A percentile compares a stretch with the other conserved stretches of the same genome.
These are phyloP conservation scores for Dryas alaskensis DNA, from an alignment of 306 rosid species.

Conservation along the genomic window DNA sequence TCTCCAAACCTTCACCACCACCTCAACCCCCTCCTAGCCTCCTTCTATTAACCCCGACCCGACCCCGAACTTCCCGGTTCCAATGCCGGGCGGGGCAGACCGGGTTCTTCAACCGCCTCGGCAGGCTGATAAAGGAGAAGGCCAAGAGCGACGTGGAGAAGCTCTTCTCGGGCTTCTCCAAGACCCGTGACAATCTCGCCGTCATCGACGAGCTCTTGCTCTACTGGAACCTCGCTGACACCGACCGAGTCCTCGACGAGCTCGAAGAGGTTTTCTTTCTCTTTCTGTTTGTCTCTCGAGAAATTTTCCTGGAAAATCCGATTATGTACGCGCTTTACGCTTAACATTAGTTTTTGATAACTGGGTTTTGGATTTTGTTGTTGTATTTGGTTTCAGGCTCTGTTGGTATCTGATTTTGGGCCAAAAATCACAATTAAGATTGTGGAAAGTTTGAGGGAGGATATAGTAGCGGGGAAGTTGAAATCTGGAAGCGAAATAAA, in stretches of 20 bases:
- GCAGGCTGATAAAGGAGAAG: constrained; percentile 83
- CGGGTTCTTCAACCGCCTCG: constrained; percentile 76
- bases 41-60: constrained; percentile 8
- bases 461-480: constrained; percentile 78
- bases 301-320: not conserved
- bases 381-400: constrained; percentile 50
- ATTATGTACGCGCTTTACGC: no score
- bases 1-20: constrained; percentile 33
- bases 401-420: constrained; percentile 85
- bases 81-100: constrained; percentile 68
- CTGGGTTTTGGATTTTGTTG: constrained; percentile 5
- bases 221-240: constrained; percentile 93
- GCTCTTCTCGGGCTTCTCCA: constrained; percentile 79
- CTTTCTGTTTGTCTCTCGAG: not conserved
- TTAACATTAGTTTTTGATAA: not conserved
- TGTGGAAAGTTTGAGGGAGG: constrained; percentile 83
- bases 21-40: constrained; percentile 19
- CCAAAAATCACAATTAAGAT: constrained; percentile 80
- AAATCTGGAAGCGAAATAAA: constrained; percentile 92
- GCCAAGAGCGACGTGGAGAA: constrained; percentile 92
- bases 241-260: constrained; percentile 84
- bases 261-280: constrained; percentile 75
- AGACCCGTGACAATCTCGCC: constrained; percentile 83
- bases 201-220: constrained; percentile 91
- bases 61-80: constrained; percentile 41